Conservation (phyloP, 306 rosid genomes). For the Spatholobus suberectus region DNA sequence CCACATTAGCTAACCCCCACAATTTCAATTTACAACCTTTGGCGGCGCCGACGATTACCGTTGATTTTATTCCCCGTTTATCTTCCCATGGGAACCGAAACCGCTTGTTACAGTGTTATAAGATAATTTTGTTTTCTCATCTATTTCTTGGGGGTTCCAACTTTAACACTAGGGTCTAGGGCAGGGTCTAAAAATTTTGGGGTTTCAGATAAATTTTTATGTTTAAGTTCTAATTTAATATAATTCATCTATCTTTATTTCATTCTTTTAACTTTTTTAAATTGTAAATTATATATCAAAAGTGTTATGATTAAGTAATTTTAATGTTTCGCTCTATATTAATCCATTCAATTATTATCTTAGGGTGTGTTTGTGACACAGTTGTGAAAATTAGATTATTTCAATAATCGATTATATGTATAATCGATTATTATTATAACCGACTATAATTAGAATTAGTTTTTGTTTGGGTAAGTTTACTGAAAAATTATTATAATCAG, state of each 20-base stretch:
- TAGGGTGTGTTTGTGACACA: too few species aligned
- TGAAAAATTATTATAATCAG: too few species aligned
- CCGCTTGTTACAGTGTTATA: neutral
- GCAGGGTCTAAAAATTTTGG: neutral
- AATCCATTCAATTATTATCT: too few species aligned
- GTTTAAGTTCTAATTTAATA: too few species aligned
- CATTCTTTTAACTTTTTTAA: neutral
- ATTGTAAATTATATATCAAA: neutral
- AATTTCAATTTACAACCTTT: slow-evolving; percentile 10
- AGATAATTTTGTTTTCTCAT: neutral
- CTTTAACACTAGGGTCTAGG: neutral
- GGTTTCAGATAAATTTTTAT: neutral
- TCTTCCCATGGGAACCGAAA: neutral
- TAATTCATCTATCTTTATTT: neutral
- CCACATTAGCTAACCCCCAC: slow-evolving; percentile 15
- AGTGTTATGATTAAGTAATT: too few species aligned
- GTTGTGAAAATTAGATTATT: too few species aligned
- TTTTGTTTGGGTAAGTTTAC: too few species aligned
- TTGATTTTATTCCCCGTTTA: slow-evolving; percentile 29
- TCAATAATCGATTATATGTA: too few species aligned
- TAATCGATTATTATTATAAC: too few species aligned
- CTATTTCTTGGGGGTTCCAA: neutral
- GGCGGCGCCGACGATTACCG: slow-evolving; percentile 35
- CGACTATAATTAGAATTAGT: too few species aligned
- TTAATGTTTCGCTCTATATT: too few species aligned